Conservation (phyloP, 768 basidiomycete genomes). For the Pleurotus platypus region DNA sequence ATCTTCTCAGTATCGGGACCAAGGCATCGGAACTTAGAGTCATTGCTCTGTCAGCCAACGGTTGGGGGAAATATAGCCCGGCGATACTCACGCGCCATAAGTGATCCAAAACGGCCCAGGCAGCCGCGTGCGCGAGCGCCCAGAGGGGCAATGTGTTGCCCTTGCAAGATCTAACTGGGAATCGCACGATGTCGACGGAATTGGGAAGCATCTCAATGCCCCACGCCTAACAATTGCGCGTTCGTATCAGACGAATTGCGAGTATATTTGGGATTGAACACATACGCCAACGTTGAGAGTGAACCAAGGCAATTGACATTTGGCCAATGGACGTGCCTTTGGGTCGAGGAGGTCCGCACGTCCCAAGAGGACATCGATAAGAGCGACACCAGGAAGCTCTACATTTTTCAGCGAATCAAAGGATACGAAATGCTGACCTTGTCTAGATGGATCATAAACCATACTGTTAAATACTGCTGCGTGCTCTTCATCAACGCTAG, state of each 20-base stretch:
- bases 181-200: background rate
- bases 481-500: background rate
- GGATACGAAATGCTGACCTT: background rate
- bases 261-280: background rate
- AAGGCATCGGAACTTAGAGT: background rate
- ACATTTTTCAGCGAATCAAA: background rate
- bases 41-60: background rate
- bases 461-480: too few species aligned
- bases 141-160: background rate
- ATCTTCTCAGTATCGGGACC: background rate
- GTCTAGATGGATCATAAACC: background rate
- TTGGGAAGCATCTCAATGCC: too few species aligned
- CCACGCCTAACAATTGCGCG: too few species aligned
- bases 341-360: background rate
- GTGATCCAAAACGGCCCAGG: background rate
- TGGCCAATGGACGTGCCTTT: background rate
- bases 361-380: background rate
- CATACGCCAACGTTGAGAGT: background rate
- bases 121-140: background rate
- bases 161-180: background rate
- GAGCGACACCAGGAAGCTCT: background rate
- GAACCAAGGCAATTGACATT: background rate
- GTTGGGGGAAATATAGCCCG: background rate
- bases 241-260: background rate
- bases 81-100: background rate